These are phyloP conservation scores for Myxozyma mucilagina DNA, from an alignment of 805 yeast genomes.

Conservation along the genomic window DNA sequence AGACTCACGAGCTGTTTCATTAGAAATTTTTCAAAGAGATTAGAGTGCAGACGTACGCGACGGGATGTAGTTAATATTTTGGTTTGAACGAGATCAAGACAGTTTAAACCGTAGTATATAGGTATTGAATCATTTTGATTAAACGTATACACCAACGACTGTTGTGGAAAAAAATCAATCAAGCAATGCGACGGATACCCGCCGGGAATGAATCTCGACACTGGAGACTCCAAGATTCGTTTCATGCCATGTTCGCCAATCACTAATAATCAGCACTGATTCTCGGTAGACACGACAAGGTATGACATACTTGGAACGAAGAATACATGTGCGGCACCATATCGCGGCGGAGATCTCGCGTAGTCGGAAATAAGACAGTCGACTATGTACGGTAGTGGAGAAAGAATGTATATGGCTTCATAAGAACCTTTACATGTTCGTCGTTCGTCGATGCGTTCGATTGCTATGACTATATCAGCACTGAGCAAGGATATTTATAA, in stretches of 20 bases:
- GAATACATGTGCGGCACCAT: conserved; percentile 69
- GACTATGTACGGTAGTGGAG: conserved; percentile 65
- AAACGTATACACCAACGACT: conserved; percentile 70
- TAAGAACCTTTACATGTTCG: conserved; percentile 63
- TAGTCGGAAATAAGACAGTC: conserved; percentile 80
- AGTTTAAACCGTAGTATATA: conserved; percentile 65
- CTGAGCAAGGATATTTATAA: background rate
- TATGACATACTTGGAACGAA: conserved; percentile 59
- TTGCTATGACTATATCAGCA: conserved; percentile 42
- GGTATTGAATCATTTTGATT: conserved; percentile 62
- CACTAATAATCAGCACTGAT: background rate
- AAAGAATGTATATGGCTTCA: conserved; percentile 78
- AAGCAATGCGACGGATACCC: conserved; percentile 45
- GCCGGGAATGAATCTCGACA: conserved; percentile 33
- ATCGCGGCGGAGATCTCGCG: conserved; percentile 63
- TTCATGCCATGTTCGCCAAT: conserved; percentile 23
- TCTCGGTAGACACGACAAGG: conserved; percentile 37
- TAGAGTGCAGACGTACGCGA: conserved; percentile 19
- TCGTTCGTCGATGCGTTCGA: conserved; percentile 61
- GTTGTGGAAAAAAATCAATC: conserved; percentile 63
- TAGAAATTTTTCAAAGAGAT: background rate
- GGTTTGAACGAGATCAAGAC: conserved; percentile 58
- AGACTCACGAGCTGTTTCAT: conserved; percentile 57
- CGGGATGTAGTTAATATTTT: conserved; percentile 62
- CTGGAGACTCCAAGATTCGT: conserved; percentile 35